Percentiles rank a stretch among this genome's conserved stretches.
These are phyloP conservation scores for Leccinellum luteum DNA, from an alignment of 768 basidiomycete genomes.

Conservation along the genomic window DNA sequence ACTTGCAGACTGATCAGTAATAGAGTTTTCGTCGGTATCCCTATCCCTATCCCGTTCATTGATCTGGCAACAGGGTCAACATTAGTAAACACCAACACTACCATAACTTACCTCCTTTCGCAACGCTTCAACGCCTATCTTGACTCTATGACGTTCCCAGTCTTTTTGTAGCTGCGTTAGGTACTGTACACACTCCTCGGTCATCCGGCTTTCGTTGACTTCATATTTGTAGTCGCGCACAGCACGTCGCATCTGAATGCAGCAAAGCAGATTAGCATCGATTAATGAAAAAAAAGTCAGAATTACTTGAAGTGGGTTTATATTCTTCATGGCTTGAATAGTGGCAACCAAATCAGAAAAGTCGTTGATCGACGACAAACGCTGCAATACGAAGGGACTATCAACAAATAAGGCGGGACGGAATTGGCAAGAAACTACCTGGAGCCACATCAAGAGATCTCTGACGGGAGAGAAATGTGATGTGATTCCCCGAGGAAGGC, in stretches of 20 bases:
- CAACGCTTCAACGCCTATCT: conserved; percentile 80
- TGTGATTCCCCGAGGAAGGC: conserved; percentile 74
- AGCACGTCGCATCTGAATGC: conserved; percentile 79
- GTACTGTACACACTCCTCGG: conserved; percentile 93
- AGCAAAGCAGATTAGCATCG: background rate
- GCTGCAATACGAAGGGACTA: conserved; percentile 39
- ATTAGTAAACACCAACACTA: background rate
- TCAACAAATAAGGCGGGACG: conserved; percentile 2
- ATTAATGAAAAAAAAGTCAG: background rate
- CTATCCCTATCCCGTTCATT: conserved; percentile 62
- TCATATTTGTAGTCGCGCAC: conserved; percentile 93
- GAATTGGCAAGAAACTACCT: conserved; percentile 42
- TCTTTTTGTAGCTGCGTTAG: conserved; percentile 94
- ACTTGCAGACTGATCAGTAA: conserved; percentile 39
- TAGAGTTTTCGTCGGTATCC: conserved; percentile 29
- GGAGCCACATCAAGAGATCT: conserved; percentile 84
- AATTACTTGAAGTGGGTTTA: conserved; percentile 88
- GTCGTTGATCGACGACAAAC: conserved; percentile 81
- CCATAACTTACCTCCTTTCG: conserved; percentile 65
- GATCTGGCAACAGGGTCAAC: conserved; percentile 43
- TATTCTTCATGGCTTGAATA: conserved; percentile 78
- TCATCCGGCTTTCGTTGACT: conserved; percentile 89
- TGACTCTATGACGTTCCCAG: conserved; percentile 91
- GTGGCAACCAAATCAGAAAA: conserved; percentile 88
- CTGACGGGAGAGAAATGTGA: conserved; percentile 81